These are phyloP conservation scores for Suhomyces kunorum DNA, from an alignment of 1,139 yeast species.

Conservation along the genomic window DNA sequence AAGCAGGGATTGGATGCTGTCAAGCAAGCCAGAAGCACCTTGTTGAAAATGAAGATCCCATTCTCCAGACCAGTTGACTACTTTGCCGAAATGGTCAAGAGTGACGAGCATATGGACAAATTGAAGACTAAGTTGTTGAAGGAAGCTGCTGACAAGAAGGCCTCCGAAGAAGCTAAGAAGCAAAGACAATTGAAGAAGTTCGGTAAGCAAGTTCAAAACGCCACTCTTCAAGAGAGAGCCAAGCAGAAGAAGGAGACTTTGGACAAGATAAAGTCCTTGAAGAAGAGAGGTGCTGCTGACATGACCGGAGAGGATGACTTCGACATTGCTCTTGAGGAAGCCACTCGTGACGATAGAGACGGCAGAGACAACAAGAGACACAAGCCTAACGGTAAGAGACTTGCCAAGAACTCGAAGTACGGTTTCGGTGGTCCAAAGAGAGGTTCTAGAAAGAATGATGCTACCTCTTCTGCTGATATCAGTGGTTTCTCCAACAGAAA, in stretches of 20 bases:
- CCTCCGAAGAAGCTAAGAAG: conserved; percentile 89
- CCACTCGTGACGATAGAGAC: conserved; percentile 50
- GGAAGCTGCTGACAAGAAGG: conserved; percentile 90
- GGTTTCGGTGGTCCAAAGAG: conserved; percentile 77
- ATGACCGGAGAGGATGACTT: conserved; percentile 61
- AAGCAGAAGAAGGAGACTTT: conserved; percentile 89
- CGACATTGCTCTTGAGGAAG: conserved; percentile 86
- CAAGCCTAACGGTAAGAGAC: conserved; percentile 61
- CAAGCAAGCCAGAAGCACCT: conserved; percentile 63
- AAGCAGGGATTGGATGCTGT: conserved; percentile 92
- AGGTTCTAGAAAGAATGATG: conserved; percentile 70
- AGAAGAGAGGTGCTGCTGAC: conserved; percentile 81
- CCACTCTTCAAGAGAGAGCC: conserved; percentile 91
- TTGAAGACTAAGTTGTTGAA: conserved; percentile 76
- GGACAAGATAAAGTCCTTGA: conserved; percentile 85
- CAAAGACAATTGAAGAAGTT: conserved; percentile 95
- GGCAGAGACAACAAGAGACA: conserved; percentile 37
- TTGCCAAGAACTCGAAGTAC: conserved; percentile 68
- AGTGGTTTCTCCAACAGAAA: conserved; percentile 57
- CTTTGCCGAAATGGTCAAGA: conserved; percentile 98
- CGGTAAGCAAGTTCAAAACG: conserved; percentile 96
- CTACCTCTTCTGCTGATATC: conserved; percentile 70
- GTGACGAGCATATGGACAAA: conserved; percentile 97
- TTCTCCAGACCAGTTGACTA: conserved; percentile 93
- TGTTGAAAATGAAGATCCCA: conserved; percentile 71